Conservation (phyloP, 768 basidiomycete genomes). For the Hygrophoropsis aurantiaca region DNA sequence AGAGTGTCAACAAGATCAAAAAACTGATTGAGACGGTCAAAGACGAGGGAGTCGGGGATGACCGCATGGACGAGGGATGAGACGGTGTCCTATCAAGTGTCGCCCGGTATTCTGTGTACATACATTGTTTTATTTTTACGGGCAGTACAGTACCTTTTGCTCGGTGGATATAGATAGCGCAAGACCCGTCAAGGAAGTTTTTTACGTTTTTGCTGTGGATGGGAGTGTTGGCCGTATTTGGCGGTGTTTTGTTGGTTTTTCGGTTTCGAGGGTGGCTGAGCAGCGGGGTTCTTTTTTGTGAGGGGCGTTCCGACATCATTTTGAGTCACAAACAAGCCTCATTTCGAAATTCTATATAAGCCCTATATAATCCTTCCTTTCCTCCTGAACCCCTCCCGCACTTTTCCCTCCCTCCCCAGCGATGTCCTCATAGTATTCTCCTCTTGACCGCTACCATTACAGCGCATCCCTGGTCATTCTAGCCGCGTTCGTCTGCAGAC, state of each 20-base stretch:
- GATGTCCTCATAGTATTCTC: slow-evolving; percentile 37
- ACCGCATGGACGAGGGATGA: slow-evolving; percentile 79
- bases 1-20: slow-evolving; percentile 81
- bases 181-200: slow-evolving; percentile 4
- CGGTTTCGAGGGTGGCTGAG: slow-evolving; percentile 18
- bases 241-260: background rate
- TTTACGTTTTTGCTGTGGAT: slow-evolving; percentile 6
- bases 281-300: slow-evolving; percentile 2
- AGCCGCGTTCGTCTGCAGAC: slow-evolving; percentile 24
- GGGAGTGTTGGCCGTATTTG: slow-evolving; percentile 15
- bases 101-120: too few species aligned
- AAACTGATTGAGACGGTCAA: slow-evolving; percentile 70
- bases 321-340: slow-evolving; percentile 34
- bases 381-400: slow-evolving; percentile 17
- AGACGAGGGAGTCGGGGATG: slow-evolving; percentile 57
- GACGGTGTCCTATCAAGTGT: background rate
- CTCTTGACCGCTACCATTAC: slow-evolving; percentile 11
- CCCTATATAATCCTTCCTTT: slow-evolving; percentile 45
- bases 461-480: slow-evolving; percentile 8
- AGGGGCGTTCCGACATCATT: slow-evolving; percentile 26
- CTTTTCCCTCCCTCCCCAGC: slow-evolving; percentile 27
- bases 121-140: too few species aligned
- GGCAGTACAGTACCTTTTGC: too few species aligned
- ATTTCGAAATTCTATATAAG: slow-evolving; percentile 47
- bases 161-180: slow-evolving; percentile 5